Evolutionary conservation across 805 yeast genomes (phyloP).

Genomic region (Pichia kluyveri): DNA sequence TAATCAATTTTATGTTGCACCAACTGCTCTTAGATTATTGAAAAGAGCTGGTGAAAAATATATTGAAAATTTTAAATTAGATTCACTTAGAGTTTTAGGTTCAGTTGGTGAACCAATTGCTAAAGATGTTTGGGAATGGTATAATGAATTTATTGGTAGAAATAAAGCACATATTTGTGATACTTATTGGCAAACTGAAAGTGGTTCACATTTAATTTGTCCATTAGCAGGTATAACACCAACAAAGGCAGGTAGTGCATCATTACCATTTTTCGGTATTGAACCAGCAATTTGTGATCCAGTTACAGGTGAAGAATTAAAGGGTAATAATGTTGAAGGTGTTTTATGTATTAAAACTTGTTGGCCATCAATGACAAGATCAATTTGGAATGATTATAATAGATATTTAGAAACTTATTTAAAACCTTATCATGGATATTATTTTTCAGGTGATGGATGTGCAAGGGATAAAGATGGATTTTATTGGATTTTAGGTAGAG

Average conservation of each 20-base stretch:
- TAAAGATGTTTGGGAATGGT: conserved; percentile 85
- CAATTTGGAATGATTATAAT: conserved; percentile 69
- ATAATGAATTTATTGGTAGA: conserved; percentile 61
- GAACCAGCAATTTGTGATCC: conserved; percentile 69
- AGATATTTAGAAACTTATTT: conserved; percentile 75
- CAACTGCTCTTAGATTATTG: conserved; percentile 70
- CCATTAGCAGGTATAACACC: conserved; percentile 74
- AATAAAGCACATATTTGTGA: conserved; percentile 65
- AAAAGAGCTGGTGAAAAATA: conserved; percentile 65
- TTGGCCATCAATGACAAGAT: conserved; percentile 85
- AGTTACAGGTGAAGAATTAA: conserved; percentile 58
- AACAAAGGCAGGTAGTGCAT: conserved; percentile 79
- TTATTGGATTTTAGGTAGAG: conserved; percentile 81
- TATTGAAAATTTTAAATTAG: conserved; percentile 52
- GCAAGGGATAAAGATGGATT: conserved; percentile 79
- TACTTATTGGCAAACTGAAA: conserved; percentile 87
- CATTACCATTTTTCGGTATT: conserved; percentile 78
- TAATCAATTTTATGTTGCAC: conserved; percentile 77
- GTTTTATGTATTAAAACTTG: conserved; percentile 61
- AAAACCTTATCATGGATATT: conserved; percentile 72
- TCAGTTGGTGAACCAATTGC: conserved; percentile 86
- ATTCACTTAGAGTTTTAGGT: conserved; percentile 61
- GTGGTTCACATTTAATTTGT: conserved; percentile 72
- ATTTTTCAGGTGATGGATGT: conserved; percentile 87
- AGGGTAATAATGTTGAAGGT: conserved; percentile 70